Evolutionary conservation across 805 yeast genomes (phyloP).

Genomic region (Ogataea paradorogensis): DNA sequence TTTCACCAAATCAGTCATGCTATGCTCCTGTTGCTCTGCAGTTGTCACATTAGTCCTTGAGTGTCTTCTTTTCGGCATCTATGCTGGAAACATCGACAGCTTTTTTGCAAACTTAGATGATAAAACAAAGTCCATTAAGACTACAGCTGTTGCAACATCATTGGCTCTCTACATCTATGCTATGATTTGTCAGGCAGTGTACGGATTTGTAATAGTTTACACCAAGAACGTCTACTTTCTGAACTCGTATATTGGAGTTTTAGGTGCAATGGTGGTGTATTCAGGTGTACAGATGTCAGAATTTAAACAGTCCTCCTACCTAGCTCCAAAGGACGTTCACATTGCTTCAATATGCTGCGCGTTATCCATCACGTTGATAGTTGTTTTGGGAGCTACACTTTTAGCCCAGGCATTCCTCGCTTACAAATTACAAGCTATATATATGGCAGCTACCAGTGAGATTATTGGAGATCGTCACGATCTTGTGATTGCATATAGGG

Average conservation of each 20-base stretch:
- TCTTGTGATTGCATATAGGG: slow-evolving; percentile 32
- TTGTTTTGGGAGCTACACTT: slow-evolving; percentile 34
- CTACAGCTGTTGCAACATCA: slow-evolving; percentile 31
- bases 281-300: slow-evolving; percentile 44
- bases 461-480: slow-evolving; percentile 37
- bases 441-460: slow-evolving; percentile 18
- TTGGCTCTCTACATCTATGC: slow-evolving; percentile 45
- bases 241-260: slow-evolving; percentile 31
- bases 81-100: slow-evolving; percentile 32
- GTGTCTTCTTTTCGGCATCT: slow-evolving; percentile 38
- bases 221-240: slow-evolving; percentile 39
- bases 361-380: slow-evolving; percentile 39
- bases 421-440: slow-evolving; percentile 12
- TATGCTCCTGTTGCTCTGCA: slow-evolving; percentile 36
- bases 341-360: slow-evolving; percentile 37
- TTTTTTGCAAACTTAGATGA: slow-evolving; percentile 6
- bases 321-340: slow-evolving; percentile 15
- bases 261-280: slow-evolving; percentile 42
- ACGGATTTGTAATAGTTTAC: slow-evolving; percentile 35
- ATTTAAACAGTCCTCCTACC: slow-evolving; percentile 26
- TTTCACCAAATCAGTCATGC: slow-evolving; percentile 27
- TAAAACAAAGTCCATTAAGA: slow-evolving; percentile 2
- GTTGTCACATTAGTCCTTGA: slow-evolving; percentile 36
- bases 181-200: slow-evolving; percentile 38
- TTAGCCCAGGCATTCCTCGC: slow-evolving; percentile 31